These are phyloP conservation scores for Clarireedia sp. DNA, from an alignment of 2,329 filamentous ascomycete species.

Conservation along the genomic window DNA sequence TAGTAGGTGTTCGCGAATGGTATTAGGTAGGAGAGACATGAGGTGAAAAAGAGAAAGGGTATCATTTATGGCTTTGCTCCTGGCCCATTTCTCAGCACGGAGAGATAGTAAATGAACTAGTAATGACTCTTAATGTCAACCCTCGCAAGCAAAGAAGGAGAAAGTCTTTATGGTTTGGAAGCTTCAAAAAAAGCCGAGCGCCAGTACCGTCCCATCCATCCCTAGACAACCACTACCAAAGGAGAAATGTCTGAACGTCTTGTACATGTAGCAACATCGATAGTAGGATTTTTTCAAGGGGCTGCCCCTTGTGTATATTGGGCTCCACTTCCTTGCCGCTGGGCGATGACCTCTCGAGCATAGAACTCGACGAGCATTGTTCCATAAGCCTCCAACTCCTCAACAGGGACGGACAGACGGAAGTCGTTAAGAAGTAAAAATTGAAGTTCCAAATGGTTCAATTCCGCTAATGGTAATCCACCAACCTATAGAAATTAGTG, in stretches of 20 bases:
- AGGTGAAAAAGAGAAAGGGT: neutral
- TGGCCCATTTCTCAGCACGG: neutral
- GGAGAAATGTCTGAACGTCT: neutral
- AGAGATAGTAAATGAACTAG: slow-evolving; percentile 1
- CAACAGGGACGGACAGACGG: slow-evolving; percentile 81
- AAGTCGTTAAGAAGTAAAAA: slow-evolving; percentile 96
- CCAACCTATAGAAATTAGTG: slow-evolving; percentile 59
- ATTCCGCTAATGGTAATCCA: slow-evolving; percentile 79
- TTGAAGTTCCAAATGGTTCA: slow-evolving; percentile 94
- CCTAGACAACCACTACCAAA: slow-evolving; percentile 1
- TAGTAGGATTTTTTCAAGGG: neutral
- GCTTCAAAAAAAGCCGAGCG: neutral
- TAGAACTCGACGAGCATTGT: slow-evolving; percentile 99
- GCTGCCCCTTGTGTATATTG: slow-evolving; percentile 19
- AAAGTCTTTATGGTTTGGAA: slow-evolving; percentile 4
- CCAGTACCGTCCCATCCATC: neutral
- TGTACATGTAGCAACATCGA: slow-evolving; percentile 1
- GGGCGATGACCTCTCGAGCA: slow-evolving; percentile 75
- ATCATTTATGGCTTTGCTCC: slow-evolving; percentile 6
- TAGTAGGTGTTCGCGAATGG: neutral
- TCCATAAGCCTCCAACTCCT: slow-evolving; percentile 93
- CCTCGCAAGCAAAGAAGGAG: neutral
- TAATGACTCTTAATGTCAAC: neutral
- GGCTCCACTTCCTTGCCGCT: slow-evolving; percentile 31
- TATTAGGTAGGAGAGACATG: neutral